phyloP scores from a whole-genome alignment of 768 basidiomycete genomes.

The Hemileccinum rubropunctum region DNA sequence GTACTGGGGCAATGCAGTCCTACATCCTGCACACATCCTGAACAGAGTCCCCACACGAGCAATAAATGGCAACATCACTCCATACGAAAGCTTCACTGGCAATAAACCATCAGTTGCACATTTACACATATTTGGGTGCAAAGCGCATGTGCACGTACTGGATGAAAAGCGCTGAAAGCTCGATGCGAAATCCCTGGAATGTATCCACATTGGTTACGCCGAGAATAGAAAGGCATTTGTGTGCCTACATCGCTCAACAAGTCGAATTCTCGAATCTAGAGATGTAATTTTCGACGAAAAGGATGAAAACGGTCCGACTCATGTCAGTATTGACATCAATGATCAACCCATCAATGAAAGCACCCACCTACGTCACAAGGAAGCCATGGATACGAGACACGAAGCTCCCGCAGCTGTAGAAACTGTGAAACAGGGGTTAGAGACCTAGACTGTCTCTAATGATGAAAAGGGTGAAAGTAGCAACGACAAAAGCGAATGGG shows the following conservation, averaged over 20 bases:
- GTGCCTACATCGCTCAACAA: too few relatives aligned
- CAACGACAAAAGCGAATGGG: too few relatives aligned
- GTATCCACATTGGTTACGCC: background rate
- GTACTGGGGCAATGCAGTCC: slow-evolving; percentile 6
- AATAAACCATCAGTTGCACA: slow-evolving; percentile 22
- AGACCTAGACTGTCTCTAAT: too few relatives aligned
- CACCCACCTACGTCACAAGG: too few relatives aligned
- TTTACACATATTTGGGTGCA: slow-evolving; percentile 22
- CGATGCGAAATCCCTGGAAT: background rate
- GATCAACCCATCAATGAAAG: too few relatives aligned
- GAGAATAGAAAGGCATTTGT: background rate
- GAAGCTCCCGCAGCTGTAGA: too few relatives aligned
- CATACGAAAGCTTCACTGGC: slow-evolving; percentile 19
- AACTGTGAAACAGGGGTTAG: too few relatives aligned
- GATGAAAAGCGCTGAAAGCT: slow-evolving; percentile 12
- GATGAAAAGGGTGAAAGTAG: too few relatives aligned
- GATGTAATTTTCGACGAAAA: background rate
- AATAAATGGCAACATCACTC: slow-evolving; percentile 15
- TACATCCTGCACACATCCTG: background rate
- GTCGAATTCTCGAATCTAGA: background rate
- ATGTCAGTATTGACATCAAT: too few relatives aligned
- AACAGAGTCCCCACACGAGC: background rate
- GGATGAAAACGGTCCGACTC: background rate
- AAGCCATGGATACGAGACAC: too few relatives aligned
- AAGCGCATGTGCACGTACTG: slow-evolving; percentile 24